Evolutionary conservation across 176 grass and related monocot species (phyloP).

Genomic region (Luzula sylvatica): DNA sequence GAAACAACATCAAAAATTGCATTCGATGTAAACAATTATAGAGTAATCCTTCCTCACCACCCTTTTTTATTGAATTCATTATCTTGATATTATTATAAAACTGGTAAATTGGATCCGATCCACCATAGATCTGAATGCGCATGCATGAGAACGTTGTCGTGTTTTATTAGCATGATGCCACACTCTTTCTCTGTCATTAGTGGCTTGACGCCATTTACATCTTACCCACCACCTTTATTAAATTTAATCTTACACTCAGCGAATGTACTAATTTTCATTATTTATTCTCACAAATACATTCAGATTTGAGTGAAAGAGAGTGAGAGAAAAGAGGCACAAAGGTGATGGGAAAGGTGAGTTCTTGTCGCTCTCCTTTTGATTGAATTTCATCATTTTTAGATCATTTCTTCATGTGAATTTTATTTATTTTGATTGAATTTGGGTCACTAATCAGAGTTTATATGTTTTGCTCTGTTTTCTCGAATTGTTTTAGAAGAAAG

Average conservation of each 20-base stretch:
- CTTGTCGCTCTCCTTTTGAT: no score
- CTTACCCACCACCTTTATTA: constrained; percentile 14
- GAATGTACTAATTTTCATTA: not conserved
- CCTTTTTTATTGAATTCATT: no score
- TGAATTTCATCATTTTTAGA: not conserved
- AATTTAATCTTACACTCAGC: constrained; percentile 2
- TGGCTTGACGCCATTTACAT: constrained; percentile 10
- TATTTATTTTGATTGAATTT: not conserved
- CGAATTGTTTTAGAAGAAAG: not conserved
- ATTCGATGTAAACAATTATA: no score
- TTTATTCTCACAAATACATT: not conserved
- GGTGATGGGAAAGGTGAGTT: constrained; percentile 19
- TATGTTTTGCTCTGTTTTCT: not conserved
- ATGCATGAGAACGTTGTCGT: constrained; percentile 19
- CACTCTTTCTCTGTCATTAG: constrained; percentile 15
- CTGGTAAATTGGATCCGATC: no score
- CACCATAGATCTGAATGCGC: not conserved
- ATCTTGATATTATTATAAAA: no score
- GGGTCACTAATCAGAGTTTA: not conserved
- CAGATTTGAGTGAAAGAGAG: not conserved
- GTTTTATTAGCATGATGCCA: constrained; percentile 3
- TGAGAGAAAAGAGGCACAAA: not conserved
- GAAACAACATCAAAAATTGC: no score
- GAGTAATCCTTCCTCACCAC: no score
- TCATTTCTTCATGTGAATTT: not conserved